Evolutionary conservation across 2,329 filamentous ascomycete species (phyloP).

Genomic region (Colletotrichum theobromicola): DNA sequence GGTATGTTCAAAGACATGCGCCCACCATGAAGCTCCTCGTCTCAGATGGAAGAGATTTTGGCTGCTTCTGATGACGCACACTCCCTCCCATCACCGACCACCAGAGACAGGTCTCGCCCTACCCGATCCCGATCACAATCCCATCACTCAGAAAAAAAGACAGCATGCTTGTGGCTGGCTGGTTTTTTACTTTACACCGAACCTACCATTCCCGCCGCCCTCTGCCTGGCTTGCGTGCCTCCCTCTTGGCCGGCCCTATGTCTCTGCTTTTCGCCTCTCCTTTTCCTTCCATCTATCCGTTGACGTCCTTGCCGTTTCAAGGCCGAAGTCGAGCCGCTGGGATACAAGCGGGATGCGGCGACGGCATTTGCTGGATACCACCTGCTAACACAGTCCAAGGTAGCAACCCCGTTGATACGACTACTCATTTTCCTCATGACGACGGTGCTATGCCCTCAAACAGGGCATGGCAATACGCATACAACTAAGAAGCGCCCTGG

Average conservation of each 20-base stretch:
- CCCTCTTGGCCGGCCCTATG: background rate
- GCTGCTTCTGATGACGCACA: constrained; percentile 15
- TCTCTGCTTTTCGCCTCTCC: background rate
- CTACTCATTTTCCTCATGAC: background rate
- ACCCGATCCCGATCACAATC: constrained; percentile 13
- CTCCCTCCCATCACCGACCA: constrained; percentile 11
- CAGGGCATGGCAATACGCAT: background rate
- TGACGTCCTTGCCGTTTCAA: background rate
- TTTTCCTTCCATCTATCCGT: background rate
- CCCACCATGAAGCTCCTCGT: background rate
- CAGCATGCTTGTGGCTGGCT: background rate
- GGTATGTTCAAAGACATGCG: constrained; percentile 9
- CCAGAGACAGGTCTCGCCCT: constrained; percentile 11
- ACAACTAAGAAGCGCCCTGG: background rate
- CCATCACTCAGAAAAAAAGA: background rate
- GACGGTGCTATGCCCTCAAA: background rate
- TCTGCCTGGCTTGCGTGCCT: background rate
- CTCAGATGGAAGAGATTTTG: background rate
- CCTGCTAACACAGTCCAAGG: constrained; percentile 3
- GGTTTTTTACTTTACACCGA: background rate
- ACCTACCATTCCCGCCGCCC: background rate
- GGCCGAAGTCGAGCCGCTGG: background rate
- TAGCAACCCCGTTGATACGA: background rate
- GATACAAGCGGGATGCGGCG: background rate
- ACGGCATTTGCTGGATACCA: background rate